Evolutionary conservation across 1,284 basidiomycete genomes (phyloP), one percentile per base, ranked within the genome.

Genomic region (Cryptococcus neoformans): DNA sequence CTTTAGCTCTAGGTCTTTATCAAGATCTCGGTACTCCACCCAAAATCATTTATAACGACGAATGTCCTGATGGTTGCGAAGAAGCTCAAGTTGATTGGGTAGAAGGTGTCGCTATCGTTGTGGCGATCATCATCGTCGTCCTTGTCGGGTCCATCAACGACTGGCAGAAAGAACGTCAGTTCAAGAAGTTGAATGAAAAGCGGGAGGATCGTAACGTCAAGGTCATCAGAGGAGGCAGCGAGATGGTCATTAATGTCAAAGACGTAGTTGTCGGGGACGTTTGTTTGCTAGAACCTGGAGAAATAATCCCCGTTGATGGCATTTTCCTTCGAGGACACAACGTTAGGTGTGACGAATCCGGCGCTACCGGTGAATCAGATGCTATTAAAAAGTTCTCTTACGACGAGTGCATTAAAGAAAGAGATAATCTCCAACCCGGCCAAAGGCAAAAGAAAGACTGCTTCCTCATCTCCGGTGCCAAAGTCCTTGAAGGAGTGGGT

Each of bases 91-190:
- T 84, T 52, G 94, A 98, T 69, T 99, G 95, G 94, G 92, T 99
- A 4, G 95, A 99, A 80, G 96, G 96, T 69, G 92, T 99, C 11
- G 92, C 95, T 6, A 99, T 99, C 72, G 85, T 96, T 65, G 84
- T 93, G 55, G 96, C 96, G 6, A 91, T 96, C 62, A 87, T 95
- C 60, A 76, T 91, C 58, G 76, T 79, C 64, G 78, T 81, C 49
- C 60, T 78, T 28, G 77, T 79, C 55, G 75, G 76, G 28, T 75
- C 75, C 39, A 65, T 77, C 60, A 80, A 78, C 61, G 78, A 78
- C 63, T 99, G 90, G 87, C 93, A 98, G 77, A 98, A 99, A 79
- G 95, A 99, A 75, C 86, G 86, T 6, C 95, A 99, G 78, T 98
- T 99, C 80, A 87, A 89, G 69, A 82, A 82, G 41, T 83, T 99